A percentile compares a stretch with the other conserved stretches of the same genome.
phyloP scores from a whole-genome alignment of 2,329 filamentous ascomycete genomes.

The Graphilbum ipis-grandicollis region DNA sequence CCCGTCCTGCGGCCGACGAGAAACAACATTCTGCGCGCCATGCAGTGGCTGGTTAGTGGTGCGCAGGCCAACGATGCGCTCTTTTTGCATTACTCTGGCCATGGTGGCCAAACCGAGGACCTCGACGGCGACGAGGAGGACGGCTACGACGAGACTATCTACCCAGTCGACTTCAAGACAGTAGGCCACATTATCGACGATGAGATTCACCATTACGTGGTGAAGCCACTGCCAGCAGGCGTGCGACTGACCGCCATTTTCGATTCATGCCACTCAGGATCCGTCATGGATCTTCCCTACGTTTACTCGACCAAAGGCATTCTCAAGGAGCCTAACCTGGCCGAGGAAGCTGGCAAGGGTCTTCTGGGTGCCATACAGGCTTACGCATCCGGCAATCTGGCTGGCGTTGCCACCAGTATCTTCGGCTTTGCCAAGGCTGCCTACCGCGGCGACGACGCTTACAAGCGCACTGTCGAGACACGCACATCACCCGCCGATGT shows the following conservation, averaged over 20 bases:
- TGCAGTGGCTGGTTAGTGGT: constrained; percentile 58
- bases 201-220: constrained; percentile 63
- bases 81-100: constrained; percentile 64
- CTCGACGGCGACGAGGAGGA: constrained; percentile 61
- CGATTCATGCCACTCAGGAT: constrained; percentile 67
- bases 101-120: constrained; percentile 61
- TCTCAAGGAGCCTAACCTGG: constrained; percentile 66
- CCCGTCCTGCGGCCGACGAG: constrained; percentile 58
- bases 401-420: constrained; percentile 63
- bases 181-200: constrained; percentile 59
- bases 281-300: constrained; percentile 61
- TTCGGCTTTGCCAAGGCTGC: constrained; percentile 79
- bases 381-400: constrained; percentile 71
- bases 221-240: constrained; percentile 59
- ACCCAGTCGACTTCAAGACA: constrained; percentile 54
- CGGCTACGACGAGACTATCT: constrained; percentile 63
- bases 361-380: constrained; percentile 56
- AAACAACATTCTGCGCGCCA: constrained; percentile 55
- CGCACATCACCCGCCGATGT: constrained; percentile 93
- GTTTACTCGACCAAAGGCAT: constrained; percentile 67
- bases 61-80: constrained; percentile 59
- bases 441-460: constrained; percentile 54
- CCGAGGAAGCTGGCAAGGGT: constrained; percentile 61
- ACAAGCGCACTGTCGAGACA: constrained; percentile 64
- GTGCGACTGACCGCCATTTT: constrained; percentile 75